phyloP scores from a whole-genome alignment of 2,329 filamentous ascomycete species.

The Neofusicoccum umdonicola region DNA sequence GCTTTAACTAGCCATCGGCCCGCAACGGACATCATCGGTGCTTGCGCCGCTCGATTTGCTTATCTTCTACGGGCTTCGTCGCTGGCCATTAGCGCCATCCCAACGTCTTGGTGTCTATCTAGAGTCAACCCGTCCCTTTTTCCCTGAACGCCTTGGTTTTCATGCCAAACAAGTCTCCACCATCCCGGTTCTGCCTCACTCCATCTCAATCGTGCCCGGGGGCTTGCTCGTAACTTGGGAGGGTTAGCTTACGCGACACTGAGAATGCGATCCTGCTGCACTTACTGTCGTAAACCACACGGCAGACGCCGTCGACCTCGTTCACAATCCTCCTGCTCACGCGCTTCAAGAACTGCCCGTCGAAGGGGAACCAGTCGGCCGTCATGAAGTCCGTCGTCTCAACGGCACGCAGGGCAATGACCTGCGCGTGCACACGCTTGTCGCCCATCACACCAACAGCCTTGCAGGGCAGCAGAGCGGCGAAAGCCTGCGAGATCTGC shows the following conservation, averaged over 20 bases:
- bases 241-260: constrained; percentile 16
- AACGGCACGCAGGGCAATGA: constrained; percentile 62
- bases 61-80: neutral
- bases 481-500: constrained; percentile 68
- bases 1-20: neutral
- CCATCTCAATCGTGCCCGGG: constrained; percentile 72
- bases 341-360: constrained; percentile 61
- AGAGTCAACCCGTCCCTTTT: neutral
- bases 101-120: neutral
- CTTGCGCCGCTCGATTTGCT: constrained; percentile 3
- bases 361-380: constrained; percentile 67
- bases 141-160: constrained; percentile 13
- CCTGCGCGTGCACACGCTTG: constrained; percentile 63
- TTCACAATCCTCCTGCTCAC: constrained; percentile 71
- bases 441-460: constrained; percentile 70
- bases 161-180: neutral
- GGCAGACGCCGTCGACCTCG: constrained; percentile 68
- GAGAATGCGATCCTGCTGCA: constrained; percentile 23
- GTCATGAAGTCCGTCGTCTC: constrained; percentile 72
- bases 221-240: constrained; percentile 61
- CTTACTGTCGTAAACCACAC: constrained; percentile 68
- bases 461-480: constrained; percentile 64
- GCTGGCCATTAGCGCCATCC: neutral
- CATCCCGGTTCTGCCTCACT: constrained; percentile 46
- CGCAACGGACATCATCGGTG: constrained; percentile 1